A percentile compares a stretch with the other conserved stretches of the same genome.
phyloP scores from a whole-genome alignment of 495 filamentous ascomycete species.

The Lophium mytilinum region DNA sequence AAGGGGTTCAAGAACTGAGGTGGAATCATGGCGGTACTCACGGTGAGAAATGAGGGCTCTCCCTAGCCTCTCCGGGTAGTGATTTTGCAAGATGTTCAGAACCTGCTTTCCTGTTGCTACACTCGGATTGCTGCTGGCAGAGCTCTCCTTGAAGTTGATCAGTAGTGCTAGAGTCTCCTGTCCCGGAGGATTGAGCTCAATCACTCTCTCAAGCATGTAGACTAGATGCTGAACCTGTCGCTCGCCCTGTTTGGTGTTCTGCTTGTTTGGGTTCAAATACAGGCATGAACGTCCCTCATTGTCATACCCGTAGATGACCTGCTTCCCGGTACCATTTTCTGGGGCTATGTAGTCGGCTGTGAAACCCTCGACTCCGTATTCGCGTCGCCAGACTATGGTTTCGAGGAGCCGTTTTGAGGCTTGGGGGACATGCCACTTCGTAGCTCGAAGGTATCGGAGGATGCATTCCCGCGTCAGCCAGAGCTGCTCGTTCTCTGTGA shows the following conservation, averaged over 20 bases:
- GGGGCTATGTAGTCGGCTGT: constrained; percentile 75
- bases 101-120: constrained; percentile 70
- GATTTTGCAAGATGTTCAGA: constrained; percentile 80
- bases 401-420: constrained; percentile 68
- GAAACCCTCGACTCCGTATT: constrained; percentile 66
- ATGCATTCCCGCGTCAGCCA: constrained; percentile 90
- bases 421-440: constrained; percentile 75
- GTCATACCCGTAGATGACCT: constrained; percentile 81
- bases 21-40: constrained; percentile 35
- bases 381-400: constrained; percentile 80
- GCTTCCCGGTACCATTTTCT: constrained; percentile 95
- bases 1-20: neutral
- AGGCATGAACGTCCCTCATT: constrained; percentile 74
- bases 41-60: constrained; percentile 79
- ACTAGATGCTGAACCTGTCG: constrained; percentile 90
- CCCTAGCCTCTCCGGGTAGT: constrained; percentile 91
- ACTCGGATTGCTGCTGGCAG: constrained; percentile 65
- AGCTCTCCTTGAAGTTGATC: constrained; percentile 79
- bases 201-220: constrained; percentile 84
- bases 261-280: constrained; percentile 77
- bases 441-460: constrained; percentile 83
- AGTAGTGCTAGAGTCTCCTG: constrained; percentile 80
- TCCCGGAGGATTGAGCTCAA: constrained; percentile 77
- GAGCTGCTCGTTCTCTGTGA: constrained; percentile 74
- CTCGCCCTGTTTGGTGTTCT: constrained; percentile 85